Evolutionary conservation across 306 rosid genomes (phyloP).

Genomic region (Acacia acuminata): DNA sequence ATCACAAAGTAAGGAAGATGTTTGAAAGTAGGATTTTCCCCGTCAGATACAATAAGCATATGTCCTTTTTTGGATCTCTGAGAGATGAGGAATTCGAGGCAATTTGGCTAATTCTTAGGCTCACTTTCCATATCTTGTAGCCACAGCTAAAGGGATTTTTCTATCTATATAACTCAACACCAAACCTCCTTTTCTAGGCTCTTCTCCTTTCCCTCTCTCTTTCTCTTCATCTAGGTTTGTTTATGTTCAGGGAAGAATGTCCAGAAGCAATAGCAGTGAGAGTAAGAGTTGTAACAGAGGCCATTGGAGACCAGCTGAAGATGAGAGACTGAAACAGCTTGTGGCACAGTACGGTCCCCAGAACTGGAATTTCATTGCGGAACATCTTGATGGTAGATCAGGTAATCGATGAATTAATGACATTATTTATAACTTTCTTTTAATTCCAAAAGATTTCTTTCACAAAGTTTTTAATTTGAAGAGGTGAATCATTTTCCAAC

Average conservation of each 20-base stretch:
- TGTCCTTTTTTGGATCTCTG: constrained; percentile 2
- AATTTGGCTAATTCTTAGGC: not conserved
- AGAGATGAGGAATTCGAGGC: not conserved
- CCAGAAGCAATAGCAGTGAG: constrained; percentile 30
- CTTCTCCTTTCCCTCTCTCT: not conserved
- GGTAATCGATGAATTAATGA: constrained; percentile 24
- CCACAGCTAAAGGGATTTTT: constrained; percentile 49
- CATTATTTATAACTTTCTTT: not conserved
- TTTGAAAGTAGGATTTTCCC: constrained; percentile 20
- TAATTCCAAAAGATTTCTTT: not conserved
- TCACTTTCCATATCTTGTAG: constrained; percentile 26
- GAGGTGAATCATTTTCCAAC: not conserved
- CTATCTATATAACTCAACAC: constrained; percentile 26
- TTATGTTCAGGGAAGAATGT: constrained; percentile 32
- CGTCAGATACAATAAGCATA: not conserved
- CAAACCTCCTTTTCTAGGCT: not conserved
- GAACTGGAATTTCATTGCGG: constrained; percentile 68
- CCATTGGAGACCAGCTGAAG: constrained; percentile 67
- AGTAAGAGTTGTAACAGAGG: constrained; percentile 50
- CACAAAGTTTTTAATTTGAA: not conserved
- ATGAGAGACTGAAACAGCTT: constrained; percentile 47
- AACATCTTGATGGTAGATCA: constrained; percentile 63
- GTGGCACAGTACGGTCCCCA: constrained; percentile 58
- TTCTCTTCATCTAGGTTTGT: not conserved
- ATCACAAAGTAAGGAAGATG: constrained; percentile 12